Conservation (phyloP, 805 yeast genomes). For the Starmerella kuoi region DNA sequence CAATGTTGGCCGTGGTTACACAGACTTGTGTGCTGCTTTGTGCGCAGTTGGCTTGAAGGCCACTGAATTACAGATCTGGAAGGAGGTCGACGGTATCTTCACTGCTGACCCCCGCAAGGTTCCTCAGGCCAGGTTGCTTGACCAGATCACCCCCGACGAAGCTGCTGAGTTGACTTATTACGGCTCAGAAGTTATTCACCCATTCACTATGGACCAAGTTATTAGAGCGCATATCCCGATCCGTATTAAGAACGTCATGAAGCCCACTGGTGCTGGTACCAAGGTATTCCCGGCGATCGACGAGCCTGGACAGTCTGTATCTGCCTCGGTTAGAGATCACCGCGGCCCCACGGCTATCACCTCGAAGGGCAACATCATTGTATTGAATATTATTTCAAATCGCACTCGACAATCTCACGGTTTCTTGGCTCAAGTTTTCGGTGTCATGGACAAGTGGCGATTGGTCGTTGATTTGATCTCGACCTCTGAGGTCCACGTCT, state of each 20-base stretch:
- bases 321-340: slow-evolving; percentile 28
- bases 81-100: slow-evolving; percentile 97
- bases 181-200: slow-evolving; percentile 96
- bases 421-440: slow-evolving; percentile 80
- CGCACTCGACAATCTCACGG: slow-evolving; percentile 89
- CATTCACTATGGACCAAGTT: slow-evolving; percentile 98
- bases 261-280: slow-evolving; percentile 88
- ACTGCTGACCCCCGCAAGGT: slow-evolving; percentile 98
- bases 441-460: slow-evolving; percentile 68
- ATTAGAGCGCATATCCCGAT: slow-evolving; percentile 92
- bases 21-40: slow-evolving; percentile 94
- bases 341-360: slow-evolving; percentile 81
- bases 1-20: slow-evolving; percentile 94
- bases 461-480: slow-evolving; percentile 91
- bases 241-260: slow-evolving; percentile 89
- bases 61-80: slow-evolving; percentile 95
- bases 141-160: slow-evolving; percentile 92
- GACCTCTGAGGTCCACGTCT: slow-evolving; percentile 94
- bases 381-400: slow-evolving; percentile 85
- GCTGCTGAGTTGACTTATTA: slow-evolving; percentile 97
- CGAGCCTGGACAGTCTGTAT: not conserved
- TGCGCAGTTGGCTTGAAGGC: slow-evolving; percentile 87
- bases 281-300: slow-evolving; percentile 58
- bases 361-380: slow-evolving; percentile 83
- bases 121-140: slow-evolving; percentile 69